These are phyloP conservation scores for Epichloe typhina DNA, from an alignment of 2,329 filamentous ascomycete genomes.

Conservation along the genomic window DNA sequence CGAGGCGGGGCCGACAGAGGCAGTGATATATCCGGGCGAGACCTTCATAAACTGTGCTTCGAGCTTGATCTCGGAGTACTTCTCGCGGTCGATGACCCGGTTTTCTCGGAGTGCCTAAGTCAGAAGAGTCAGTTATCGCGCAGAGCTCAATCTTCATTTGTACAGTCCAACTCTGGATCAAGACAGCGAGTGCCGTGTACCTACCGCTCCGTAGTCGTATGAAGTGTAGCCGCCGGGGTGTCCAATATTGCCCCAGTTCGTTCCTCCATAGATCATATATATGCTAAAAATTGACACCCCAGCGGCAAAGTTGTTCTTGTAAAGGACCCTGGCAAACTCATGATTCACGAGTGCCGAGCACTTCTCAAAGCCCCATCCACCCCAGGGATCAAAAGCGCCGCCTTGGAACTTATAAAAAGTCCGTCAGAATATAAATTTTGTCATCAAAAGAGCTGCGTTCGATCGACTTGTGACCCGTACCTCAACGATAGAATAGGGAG, in stretches of 20 bases:
- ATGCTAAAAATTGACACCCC: slow-evolving; percentile 56
- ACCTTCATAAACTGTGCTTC: slow-evolving; percentile 62
- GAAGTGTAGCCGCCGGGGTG: slow-evolving; percentile 52
- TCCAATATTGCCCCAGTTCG: slow-evolving; percentile 73
- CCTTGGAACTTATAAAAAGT: slow-evolving; percentile 46
- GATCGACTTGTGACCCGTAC: slow-evolving; percentile 6
- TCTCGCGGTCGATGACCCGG: slow-evolving; percentile 54
- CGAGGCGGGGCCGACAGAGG: slow-evolving; percentile 36
- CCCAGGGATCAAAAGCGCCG: slow-evolving; percentile 63
- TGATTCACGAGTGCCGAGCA: slow-evolving; percentile 54
- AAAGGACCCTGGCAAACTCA: slow-evolving; percentile 68
- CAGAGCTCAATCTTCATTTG: slow-evolving; percentile 7
- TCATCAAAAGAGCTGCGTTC: not conserved
- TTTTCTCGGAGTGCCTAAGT: slow-evolving; percentile 49
- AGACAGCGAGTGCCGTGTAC: slow-evolving; percentile 7
- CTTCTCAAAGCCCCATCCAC: slow-evolving; percentile 53
- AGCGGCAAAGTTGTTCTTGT: slow-evolving; percentile 60
- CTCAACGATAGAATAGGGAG: slow-evolving; percentile 54
- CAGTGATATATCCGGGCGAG: slow-evolving; percentile 55
- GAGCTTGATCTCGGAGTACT: slow-evolving; percentile 69
- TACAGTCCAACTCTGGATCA: slow-evolving; percentile 7
- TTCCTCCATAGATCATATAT: slow-evolving; percentile 71
- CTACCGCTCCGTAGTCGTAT: slow-evolving; percentile 37
- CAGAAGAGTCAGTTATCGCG: not conserved
- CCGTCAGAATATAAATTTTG: not conserved